Percentiles rank a stretch among this genome's conserved stretches.
Conservation (phyloP, 78 protist genomes). For the Emiliania huxleyi region DNA sequence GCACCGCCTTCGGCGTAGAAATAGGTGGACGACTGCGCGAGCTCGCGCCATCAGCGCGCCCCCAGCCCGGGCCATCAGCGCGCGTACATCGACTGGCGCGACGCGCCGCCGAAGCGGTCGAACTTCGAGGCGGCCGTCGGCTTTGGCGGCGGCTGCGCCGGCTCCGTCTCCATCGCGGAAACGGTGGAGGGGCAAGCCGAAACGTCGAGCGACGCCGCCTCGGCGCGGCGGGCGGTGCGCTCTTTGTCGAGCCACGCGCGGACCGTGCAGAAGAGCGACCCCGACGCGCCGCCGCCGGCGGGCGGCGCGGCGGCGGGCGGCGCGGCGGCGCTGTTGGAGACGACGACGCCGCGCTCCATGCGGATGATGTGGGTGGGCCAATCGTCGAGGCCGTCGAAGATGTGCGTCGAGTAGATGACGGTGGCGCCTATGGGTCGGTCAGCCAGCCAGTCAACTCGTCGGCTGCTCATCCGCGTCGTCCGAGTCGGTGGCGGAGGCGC, state of each 20-base stretch:
- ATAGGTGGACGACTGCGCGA: too few species aligned
- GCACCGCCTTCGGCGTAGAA: too few species aligned
- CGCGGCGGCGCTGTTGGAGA: background rate
- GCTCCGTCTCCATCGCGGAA: background rate
- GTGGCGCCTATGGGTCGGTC: too few species aligned
- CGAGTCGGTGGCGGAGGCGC: conserved; percentile 46
- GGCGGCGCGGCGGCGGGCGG: too few species aligned
- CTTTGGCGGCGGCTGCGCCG: too few species aligned
- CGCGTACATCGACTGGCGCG: background rate
- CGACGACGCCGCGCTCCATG: background rate
- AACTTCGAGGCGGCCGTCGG: background rate
- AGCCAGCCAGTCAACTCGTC: too few species aligned
- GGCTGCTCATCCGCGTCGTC: too few species aligned
- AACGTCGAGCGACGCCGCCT: background rate
- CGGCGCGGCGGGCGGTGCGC: too few species aligned
- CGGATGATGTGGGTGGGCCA: conserved; percentile 49
- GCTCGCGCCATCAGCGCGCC: too few species aligned
- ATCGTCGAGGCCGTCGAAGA: conserved; percentile 61
- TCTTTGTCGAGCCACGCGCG: background rate
- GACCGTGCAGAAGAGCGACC: background rate
- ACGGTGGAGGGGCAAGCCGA: background rate
- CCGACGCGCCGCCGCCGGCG: background rate
- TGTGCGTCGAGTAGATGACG: conserved; percentile 65
- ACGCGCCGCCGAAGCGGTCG: background rate
- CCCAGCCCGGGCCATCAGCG: too few species aligned